These are phyloP conservation scores for Chrysoporthe deuterocubensis DNA, from an alignment of 2,329 filamentous ascomycete species.

Conservation along the genomic window DNA sequence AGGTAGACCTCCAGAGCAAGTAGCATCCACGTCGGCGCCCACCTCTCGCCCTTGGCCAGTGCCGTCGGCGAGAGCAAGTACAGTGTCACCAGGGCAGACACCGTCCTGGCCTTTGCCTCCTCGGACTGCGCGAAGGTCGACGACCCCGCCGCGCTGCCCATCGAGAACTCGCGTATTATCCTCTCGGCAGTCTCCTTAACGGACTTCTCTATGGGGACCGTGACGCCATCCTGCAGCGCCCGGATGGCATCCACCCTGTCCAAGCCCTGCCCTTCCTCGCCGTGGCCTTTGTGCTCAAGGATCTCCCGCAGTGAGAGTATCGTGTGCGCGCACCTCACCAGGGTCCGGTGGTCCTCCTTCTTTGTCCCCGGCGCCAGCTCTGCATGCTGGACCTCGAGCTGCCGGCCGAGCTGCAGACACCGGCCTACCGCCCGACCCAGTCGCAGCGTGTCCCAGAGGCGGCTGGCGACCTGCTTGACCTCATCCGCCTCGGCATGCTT, in stretches of 20 bases:
- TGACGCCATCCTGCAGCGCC: constrained; percentile 68
- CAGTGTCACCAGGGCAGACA: constrained; percentile 75
- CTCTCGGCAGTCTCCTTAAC: constrained; percentile 77
- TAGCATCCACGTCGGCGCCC: constrained; percentile 73
- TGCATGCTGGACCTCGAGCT: constrained; percentile 83
- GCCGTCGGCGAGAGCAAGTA: constrained; percentile 78
- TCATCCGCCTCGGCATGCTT: constrained; percentile 87
- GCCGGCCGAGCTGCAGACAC: constrained; percentile 79
- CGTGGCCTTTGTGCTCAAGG: constrained; percentile 66
- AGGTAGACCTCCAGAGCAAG: constrained; percentile 81
- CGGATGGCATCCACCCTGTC: constrained; percentile 73
- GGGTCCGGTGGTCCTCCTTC: constrained; percentile 74
- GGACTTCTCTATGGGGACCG: constrained; percentile 73
- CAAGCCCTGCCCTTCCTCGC: constrained; percentile 78
- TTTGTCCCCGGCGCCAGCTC: constrained; percentile 60
- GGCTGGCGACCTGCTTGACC: constrained; percentile 74
- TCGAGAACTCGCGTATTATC: constrained; percentile 80
- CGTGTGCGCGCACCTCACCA: constrained; percentile 82
- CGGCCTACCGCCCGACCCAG: constrained; percentile 77
- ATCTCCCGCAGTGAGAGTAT: constrained; percentile 77
- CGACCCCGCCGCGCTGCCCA: constrained; percentile 53
- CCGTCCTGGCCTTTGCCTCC: constrained; percentile 73
- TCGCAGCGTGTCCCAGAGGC: constrained; percentile 79
- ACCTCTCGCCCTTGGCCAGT: constrained; percentile 55
- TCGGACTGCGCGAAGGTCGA: constrained; percentile 65